Evolutionary conservation across 352 stramenopile genomes (phyloP).

Genomic region (Globisporangium okanoganense): DNA sequence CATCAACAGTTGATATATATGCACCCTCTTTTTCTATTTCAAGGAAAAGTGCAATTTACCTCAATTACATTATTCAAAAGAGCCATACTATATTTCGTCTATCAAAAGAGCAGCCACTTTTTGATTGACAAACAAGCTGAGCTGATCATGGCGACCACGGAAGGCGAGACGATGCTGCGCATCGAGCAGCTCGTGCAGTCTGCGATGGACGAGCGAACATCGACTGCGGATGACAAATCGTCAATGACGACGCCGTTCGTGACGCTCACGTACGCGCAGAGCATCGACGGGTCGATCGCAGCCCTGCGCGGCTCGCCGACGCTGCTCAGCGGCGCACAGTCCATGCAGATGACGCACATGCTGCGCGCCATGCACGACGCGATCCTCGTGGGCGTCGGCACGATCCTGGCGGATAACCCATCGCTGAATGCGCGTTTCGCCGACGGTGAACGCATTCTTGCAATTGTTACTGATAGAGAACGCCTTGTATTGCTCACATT

Average conservation of each 20-base stretch:
- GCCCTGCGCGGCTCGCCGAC: slow-evolving; percentile 62
- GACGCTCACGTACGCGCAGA: slow-evolving; percentile 89
- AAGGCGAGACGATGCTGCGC: background rate
- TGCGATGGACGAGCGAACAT: slow-evolving; percentile 1
- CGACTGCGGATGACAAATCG: background rate
- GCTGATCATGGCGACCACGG: background rate
- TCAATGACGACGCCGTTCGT: slow-evolving; percentile 31
- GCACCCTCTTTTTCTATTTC: too few species aligned
- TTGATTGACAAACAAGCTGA: background rate
- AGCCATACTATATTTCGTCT: too few species aligned
- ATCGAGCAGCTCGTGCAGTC: slow-evolving; percentile 9
- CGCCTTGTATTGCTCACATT: background rate
- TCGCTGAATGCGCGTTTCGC: slow-evolving; percentile 75
- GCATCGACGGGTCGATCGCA: slow-evolving; percentile 83
- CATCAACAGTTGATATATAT: too few species aligned
- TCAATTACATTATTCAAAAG: too few species aligned
- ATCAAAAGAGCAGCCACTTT: too few species aligned
- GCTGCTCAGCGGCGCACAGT: slow-evolving; percentile 58
- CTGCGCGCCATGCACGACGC: slow-evolving; percentile 82
- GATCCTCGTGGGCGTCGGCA: slow-evolving; percentile 87
- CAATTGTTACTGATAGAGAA: background rate
- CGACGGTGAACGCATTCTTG: slow-evolving; percentile 24
- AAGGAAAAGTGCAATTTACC: too few species aligned
- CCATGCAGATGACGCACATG: slow-evolving; percentile 87
- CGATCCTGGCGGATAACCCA: slow-evolving; percentile 83